Conservation (phyloP, 2,329 filamentous ascomycete genomes). For the Mariannaea sp. region DNA sequence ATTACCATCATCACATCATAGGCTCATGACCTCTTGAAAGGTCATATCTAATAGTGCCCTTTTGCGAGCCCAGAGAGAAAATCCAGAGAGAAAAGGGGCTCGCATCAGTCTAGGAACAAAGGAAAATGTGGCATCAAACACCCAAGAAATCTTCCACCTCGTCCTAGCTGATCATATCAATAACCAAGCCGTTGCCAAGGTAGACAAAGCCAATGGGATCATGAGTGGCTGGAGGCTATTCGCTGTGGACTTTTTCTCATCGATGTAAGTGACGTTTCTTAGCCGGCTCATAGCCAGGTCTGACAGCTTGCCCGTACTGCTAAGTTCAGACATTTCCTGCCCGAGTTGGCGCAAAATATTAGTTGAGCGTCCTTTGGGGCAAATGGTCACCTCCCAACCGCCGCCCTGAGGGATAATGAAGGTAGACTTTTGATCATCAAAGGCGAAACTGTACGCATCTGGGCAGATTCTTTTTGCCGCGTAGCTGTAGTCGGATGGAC, state of each 20-base stretch:
- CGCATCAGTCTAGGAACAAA: slow-evolving; percentile 23
- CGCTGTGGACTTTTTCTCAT: slow-evolving; percentile 38
- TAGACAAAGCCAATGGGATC: slow-evolving; percentile 17
- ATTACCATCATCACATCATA: slow-evolving; percentile 20
- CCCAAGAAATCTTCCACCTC: not conserved
- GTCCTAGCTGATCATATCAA: slow-evolving; percentile 12
- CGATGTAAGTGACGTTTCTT: slow-evolving; percentile 43
- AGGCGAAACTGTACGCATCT: slow-evolving; percentile 81
- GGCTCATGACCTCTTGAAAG: slow-evolving; percentile 4
- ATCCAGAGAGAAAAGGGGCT: slow-evolving; percentile 19
- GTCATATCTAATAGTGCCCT: not conserved
- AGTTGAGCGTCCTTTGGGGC: slow-evolving; percentile 66
- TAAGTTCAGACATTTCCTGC: slow-evolving; percentile 54
- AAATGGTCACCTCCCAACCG: slow-evolving; percentile 80
- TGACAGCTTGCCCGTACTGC: slow-evolving; percentile 47
- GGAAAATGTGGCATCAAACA: not conserved
- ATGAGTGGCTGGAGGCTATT: slow-evolving; percentile 24
- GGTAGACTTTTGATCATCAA: slow-evolving; percentile 62
- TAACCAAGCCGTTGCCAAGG: slow-evolving; percentile 24
- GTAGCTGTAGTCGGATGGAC: slow-evolving; percentile 69
- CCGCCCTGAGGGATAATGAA: slow-evolving; percentile 70
- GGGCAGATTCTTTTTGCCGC: slow-evolving; percentile 77
- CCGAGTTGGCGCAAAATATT: slow-evolving; percentile 61
- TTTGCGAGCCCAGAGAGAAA: slow-evolving; percentile 8
- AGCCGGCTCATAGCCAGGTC: slow-evolving; percentile 40